A percentile compares a stretch with the other conserved stretches of the same genome.
Evolutionary conservation across 768 basidiomycete genomes (phyloP).

Genomic region (Tulasnella sp.): DNA sequence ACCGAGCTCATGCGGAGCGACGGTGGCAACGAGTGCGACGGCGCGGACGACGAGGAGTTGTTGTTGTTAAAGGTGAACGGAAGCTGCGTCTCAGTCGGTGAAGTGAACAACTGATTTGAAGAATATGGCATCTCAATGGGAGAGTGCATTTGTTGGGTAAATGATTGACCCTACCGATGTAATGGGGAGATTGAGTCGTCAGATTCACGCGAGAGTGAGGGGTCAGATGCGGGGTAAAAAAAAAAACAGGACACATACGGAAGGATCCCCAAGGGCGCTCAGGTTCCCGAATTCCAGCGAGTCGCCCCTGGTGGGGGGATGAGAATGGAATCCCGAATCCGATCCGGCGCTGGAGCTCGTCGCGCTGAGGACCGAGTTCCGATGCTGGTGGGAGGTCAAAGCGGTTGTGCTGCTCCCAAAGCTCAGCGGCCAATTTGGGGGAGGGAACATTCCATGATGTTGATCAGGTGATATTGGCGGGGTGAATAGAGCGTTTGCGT

Average conservation of each 20-base stretch:
- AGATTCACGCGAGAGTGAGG: not conserved
- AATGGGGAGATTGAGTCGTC: not conserved
- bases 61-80: not conserved
- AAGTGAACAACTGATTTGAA: not conserved
- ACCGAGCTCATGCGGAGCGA: slow-evolving; percentile 14
- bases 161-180: not conserved
- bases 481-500: not conserved
- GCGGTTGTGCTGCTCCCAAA: not conserved
- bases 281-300: not conserved
- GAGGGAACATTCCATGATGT: not conserved
- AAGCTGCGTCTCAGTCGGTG: not conserved
- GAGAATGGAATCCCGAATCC: not conserved
- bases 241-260: not conserved
- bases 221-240: not conserved
- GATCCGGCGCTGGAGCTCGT: not conserved
- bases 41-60: not conserved
- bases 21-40: not conserved
- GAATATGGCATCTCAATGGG: not conserved
- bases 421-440: not conserved
- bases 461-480: not conserved
- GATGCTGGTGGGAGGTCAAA: not conserved
- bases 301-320: not conserved
- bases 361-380: not conserved
- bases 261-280: not conserved
- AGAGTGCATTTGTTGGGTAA: not conserved